Evolutionary conservation across 208 protist genomes (phyloP).

Genomic region (Perkinsela sp.): DNA sequence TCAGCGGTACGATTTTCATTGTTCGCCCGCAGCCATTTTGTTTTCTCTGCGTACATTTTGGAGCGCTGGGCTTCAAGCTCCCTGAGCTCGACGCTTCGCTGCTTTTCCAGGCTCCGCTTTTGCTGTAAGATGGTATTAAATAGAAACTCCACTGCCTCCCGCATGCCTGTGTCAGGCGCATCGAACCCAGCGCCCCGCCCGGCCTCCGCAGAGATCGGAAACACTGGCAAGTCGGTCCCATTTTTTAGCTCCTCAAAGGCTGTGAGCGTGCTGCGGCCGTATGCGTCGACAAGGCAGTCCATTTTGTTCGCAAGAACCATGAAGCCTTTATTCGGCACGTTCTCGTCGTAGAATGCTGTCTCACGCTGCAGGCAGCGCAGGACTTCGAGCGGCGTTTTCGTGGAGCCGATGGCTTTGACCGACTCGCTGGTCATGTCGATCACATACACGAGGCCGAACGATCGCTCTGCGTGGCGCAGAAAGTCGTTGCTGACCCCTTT

Average conservation of each 20-base stretch:
- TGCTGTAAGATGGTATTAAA: background rate
- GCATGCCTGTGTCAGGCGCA: background rate
- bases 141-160: background rate
- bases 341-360: conserved; percentile 48
- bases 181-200: too few relatives aligned
- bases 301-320: conserved; percentile 69
- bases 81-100: background rate
- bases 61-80: background rate
- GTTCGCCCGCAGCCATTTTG: background rate
- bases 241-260: conserved; percentile 31
- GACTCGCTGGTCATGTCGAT: conserved; percentile 55
- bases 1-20: background rate
- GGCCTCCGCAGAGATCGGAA: conserved; percentile 48
- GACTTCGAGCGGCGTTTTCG: conserved; percentile 41
- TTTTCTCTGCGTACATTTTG: background rate
- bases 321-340: conserved; percentile 24
- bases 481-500: conserved; percentile 59
- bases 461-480: conserved; percentile 63
- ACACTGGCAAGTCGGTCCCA: conserved; percentile 30
- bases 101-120: background rate
- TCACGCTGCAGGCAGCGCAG: conserved; percentile 31
- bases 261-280: conserved; percentile 10
- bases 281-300: conserved; percentile 27
- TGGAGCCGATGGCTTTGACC: conserved; percentile 8
- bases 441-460: conserved; percentile 42